Base-by-base conservation (phyloP, 768 basidiomycete genomes). In the Clavulina sp. region DNA sequence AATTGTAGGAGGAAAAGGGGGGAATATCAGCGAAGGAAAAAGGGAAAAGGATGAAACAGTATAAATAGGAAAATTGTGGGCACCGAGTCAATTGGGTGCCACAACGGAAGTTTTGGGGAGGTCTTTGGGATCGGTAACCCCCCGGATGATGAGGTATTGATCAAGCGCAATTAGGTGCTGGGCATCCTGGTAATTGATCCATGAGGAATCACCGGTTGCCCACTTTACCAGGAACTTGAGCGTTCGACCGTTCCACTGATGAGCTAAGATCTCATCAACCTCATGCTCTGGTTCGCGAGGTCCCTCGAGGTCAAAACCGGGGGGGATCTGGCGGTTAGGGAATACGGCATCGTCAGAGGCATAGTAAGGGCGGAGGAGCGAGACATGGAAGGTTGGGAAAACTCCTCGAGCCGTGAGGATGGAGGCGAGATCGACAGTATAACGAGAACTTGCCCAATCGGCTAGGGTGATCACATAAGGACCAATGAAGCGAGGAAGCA, bases 401-500 rank as follows among this genome's bases (percentile, higher is more conserved):
- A 46, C 23, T 24, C 48, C 16, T 6, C 32, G 24, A 7, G 24
- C 32, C 32, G 16, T 6, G 7, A 49, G 13, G 6, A 38, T 29
- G 9, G 24, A 7, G 9, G 48, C 9, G 7, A 49, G 29, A n/a
- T 49, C 48, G 6, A 49, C 9, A 38, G 7, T 33, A 24, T 34
- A 49, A 31, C 16, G 30, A 9, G 48, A 34, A 13, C n/a, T 13
- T 21, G 21, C 32, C 34, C 21, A 21, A 16, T n/a, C n/a, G 13
- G 16, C 33, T 34, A 23, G 16, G 16, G 26, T 21, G 34, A 50
- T 38, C 7, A 9, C 9, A 26, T 33, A 56, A 9, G 57, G 57
- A 6, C 57, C 57, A 24, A 58, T 52, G 50, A 29, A 58, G 26
- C 54, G 51, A 3, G 54, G 57, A 13, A 46, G 18, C 7, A 58